Evolutionary conservation across 2,329 filamentous ascomycete genomes (phyloP).

Genomic region (Fusarium torreyae): DNA sequence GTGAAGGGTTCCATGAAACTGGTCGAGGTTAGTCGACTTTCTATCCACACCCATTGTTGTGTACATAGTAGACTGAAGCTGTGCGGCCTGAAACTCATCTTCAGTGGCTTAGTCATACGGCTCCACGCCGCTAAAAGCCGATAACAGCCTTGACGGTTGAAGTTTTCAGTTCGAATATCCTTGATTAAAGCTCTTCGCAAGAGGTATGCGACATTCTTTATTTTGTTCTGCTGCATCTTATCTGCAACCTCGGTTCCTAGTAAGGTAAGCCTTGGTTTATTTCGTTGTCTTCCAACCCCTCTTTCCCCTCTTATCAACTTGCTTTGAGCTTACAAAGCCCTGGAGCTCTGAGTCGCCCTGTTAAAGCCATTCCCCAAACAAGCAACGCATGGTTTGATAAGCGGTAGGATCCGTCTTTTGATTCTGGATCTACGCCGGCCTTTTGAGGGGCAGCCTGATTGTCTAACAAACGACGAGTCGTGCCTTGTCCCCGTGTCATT

Average conservation of each 20-base stretch:
- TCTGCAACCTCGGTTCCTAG: slow-evolving; percentile 1
- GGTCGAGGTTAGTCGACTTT: too few species aligned
- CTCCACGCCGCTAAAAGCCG: slow-evolving; percentile 23
- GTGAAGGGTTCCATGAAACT: too few species aligned
- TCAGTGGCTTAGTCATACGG: slow-evolving; percentile 18
- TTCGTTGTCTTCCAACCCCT: slow-evolving; percentile 1
- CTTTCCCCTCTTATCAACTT: slow-evolving; percentile 16
- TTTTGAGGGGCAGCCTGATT: slow-evolving; percentile 38
- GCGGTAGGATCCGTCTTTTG: slow-evolving; percentile 15
- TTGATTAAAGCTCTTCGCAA: neutral
- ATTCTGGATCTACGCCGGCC: slow-evolving; percentile 36
- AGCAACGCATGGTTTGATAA: slow-evolving; percentile 10
- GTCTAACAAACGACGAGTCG: slow-evolving; percentile 32
- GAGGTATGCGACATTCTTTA: slow-evolving; percentile 27
- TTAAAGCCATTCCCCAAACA: neutral
- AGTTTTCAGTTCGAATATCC: slow-evolving; percentile 1
- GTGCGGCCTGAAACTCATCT: too few species aligned
- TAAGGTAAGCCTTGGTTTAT: slow-evolving; percentile 25
- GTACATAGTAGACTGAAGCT: too few species aligned
- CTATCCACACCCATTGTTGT: too few species aligned
- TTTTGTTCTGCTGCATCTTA: neutral
- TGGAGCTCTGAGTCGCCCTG: slow-evolving; percentile 1
- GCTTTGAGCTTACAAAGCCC: slow-evolving; percentile 19
- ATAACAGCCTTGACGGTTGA: slow-evolving; percentile 21
- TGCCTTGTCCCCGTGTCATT: slow-evolving; percentile 30